These are phyloP conservation scores for Beta vulgaris DNA, from an alignment of 148 eudicot genomes.

Conservation along the genomic window DNA sequence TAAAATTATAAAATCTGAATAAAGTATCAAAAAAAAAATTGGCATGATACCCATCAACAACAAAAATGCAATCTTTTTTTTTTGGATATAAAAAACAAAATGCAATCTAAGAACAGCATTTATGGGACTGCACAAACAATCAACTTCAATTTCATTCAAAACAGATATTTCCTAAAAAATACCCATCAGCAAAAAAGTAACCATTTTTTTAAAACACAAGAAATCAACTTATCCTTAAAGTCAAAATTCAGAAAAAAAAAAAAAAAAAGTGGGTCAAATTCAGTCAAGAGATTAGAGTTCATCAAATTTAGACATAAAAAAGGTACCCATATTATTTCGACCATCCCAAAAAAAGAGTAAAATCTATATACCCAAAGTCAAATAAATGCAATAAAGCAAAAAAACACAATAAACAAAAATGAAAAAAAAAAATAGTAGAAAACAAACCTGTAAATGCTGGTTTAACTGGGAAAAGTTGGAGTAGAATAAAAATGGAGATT, in stretches of 20 bases:
- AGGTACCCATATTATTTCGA: not conserved
- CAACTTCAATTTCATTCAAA: not conserved
- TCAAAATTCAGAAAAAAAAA: no score
- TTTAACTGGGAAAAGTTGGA: slow-evolving; percentile 20
- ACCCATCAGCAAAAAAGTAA: not conserved
- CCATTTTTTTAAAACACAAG: not conserved
- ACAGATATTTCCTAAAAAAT: not conserved
- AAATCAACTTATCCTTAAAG: not conserved
- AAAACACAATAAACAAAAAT: not conserved
- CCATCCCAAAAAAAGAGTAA: not conserved
- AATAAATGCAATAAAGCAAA: no score
- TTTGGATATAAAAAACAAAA: not conserved
- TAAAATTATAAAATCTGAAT: slow-evolving; percentile 1
- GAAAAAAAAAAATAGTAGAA: not conserved
- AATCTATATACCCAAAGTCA: no score
- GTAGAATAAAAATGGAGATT: slow-evolving; percentile 15
- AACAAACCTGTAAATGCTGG: slow-evolving; percentile 20
- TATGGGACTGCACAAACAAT: not conserved
- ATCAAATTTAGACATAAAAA: slow-evolving; percentile 1
- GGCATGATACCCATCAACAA: no score
- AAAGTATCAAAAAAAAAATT: not conserved
- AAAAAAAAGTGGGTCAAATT: slow-evolving; percentile 21
- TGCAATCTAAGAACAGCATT: not conserved
- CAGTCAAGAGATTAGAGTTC: not conserved
- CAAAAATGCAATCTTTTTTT: not conserved